Base-by-base conservation (phyloP, 768 basidiomycete genomes). In the Auriculariales sp. region DNA sequence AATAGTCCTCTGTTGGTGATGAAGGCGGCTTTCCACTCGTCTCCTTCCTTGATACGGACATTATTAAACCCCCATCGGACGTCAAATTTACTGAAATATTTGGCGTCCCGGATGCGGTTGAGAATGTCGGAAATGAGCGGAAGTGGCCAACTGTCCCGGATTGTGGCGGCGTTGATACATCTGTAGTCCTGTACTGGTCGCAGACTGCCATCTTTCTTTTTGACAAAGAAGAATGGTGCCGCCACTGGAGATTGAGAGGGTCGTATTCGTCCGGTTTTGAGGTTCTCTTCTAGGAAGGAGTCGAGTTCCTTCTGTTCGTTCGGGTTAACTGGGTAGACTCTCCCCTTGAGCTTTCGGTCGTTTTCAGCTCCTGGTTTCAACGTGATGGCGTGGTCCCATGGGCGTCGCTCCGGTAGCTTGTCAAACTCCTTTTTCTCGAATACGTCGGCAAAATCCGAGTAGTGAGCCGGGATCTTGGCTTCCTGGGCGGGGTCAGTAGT, bases 11-110 rank as follows among this genome's bases (percentile, higher is more conserved):
- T 53, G 14, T 61, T 54, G 0, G 65, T 69, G 2, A 55, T 44
- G 53, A 77, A 68, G 15, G 62, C 66, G 1, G 63, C 69, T 52
- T 70, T 74, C 61, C 59, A 65, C 55, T 71, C 59, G 50, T 73
- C 63, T 3, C 70, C 71, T 35, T 66, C 59, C 11, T 61, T 62
- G 45, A 74, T 66, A 1, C 54, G 48, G 3, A 67, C 42, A 4
- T 62, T 60, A 46, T 71, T 63, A 35, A 66, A 71, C 0, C 62
- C 66, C 44, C 56, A 58, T 0, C 55, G 46, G 11, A 68, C 47
- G 52, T 71, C 61, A 14, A 62, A 12, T 34, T 59, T 61, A 7
- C 59, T 61, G 47, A 62, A 64, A 46, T 49, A 49, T 31, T 56
- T 52, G 17, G 57, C 58, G 19, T 22, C 9, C n/a, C 32, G 31